phyloP scores from a whole-genome alignment of 192 early-diverging fungal species.

The Geranomyces michiganensis region DNA sequence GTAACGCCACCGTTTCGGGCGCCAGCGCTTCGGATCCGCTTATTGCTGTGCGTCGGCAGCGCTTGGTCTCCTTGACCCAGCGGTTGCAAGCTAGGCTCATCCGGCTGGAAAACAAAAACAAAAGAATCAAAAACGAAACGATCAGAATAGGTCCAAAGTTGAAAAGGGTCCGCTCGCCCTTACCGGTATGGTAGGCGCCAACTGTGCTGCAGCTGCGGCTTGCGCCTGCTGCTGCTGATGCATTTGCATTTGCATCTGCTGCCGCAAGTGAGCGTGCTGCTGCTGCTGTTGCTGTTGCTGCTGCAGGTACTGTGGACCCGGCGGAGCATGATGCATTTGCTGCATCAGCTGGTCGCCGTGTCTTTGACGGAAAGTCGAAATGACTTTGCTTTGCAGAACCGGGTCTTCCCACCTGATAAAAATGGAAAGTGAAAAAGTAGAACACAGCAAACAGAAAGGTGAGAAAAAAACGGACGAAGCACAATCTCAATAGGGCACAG shows the following conservation, averaged over 20 bases:
- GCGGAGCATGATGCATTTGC: neutral
- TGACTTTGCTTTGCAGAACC: neutral
- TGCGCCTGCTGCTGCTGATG: constrained; percentile 4
- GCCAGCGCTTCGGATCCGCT: neutral
- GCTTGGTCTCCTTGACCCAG: neutral
- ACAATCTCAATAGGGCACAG: neutral
- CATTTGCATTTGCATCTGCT: neutral
- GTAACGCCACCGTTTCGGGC: no score
- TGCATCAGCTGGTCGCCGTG: neutral
- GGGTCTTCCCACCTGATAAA: constrained; percentile 5
- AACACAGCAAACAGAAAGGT: neutral
- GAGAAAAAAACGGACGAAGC: neutral
- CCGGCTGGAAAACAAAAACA: neutral
- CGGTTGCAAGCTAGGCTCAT: neutral
- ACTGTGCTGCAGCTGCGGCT: constrained; percentile 1
- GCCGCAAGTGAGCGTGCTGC: neutral
- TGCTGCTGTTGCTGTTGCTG: neutral
- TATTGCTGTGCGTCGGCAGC: neutral
- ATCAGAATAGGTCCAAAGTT: neutral
- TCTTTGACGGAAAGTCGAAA: neutral
- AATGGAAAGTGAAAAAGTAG: no score
- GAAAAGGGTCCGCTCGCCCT: neutral
- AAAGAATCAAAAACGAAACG: neutral
- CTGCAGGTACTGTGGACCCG: no score
- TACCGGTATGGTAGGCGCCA: neutral